Evolutionary conservation across 2,329 filamentous ascomycete genomes (phyloP).

Genomic region (Cryphonectria radicalis): DNA sequence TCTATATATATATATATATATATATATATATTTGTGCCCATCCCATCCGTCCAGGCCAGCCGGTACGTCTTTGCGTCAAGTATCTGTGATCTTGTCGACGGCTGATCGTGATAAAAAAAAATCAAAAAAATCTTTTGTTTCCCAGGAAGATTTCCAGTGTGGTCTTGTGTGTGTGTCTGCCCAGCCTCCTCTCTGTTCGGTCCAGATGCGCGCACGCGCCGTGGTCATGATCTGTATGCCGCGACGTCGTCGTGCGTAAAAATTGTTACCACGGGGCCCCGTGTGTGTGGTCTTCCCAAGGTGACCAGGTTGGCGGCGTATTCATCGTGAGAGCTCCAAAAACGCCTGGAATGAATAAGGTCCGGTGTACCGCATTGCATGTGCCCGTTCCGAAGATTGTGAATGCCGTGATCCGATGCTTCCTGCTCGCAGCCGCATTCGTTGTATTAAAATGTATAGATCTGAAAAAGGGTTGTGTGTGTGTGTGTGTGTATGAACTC

Average conservation of each 20-base stretch:
- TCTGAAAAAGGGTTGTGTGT: constrained; percentile 14
- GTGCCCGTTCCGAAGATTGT: constrained; percentile 4
- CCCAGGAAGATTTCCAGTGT: neutral
- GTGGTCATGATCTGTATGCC: neutral
- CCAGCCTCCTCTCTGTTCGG: neutral
- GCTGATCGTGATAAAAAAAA: neutral
- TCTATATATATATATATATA: neutral
- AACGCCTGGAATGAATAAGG: constrained; percentile 8
- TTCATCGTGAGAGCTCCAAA: neutral
- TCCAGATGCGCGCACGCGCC: neutral
- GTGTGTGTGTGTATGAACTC: neutral
- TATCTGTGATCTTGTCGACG: neutral
- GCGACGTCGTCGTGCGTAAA: neutral
- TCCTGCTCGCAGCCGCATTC: constrained; percentile 18
- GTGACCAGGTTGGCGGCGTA: neutral
- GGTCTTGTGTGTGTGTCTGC: neutral
- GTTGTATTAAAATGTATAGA: constrained; percentile 28
- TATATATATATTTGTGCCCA: neutral
- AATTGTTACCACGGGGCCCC: neutral
- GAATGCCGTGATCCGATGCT: constrained; percentile 16
- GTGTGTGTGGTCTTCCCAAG: neutral
- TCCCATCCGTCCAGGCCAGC: constrained; percentile 26
- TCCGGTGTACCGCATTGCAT: neutral
- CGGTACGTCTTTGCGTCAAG: constrained; percentile 22
- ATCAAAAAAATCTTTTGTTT: neutral